Base-by-base conservation (phyloP, 352 stramenopile genomes). In the Phytophthora vignae region DNA sequence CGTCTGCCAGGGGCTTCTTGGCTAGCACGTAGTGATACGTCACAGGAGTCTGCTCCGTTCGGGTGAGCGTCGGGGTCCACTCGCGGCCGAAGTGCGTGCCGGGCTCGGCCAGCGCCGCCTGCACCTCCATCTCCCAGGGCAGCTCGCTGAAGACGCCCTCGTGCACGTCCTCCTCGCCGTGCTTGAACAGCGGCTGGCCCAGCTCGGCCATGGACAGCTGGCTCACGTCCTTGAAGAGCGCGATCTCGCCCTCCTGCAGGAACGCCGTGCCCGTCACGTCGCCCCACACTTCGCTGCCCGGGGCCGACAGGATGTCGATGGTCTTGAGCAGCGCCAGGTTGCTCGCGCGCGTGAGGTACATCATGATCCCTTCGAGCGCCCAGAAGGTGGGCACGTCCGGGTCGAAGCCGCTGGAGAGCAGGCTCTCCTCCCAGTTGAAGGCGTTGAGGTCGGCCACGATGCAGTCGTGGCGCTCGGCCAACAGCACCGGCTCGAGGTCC, bases 321-420 rank as follows among this genome's bases (percentile, higher is more conserved):
- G 73, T 81, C 61, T 88, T 88, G 15, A 91, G 52, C 12, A 91
- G 44, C 14, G 79, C 73, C 19, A 84, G 61, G 59, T 86, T 85
- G 63, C 60, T 79, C 14, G 76, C 71, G 14, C 63, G 60, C 0
- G 42, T 67, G 14, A 90, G 55, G 66, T 88, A 91, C 55, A 82
- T 80, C 46, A 88, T 74, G 56, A 90, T 50, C 0, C 81, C 83
- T 55, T 91, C 83, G 38, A 91, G 60, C 6, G 68, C 64, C 83
- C 83, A 91, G 55, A 88, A 90, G 27, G 83, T 91, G 7, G 77
- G 81, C 40, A 78, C 22, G 25, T 81, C 67, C 11, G 74, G 70
- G 46, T 90, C 50, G 38, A 91, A 91, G 1, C 78, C 73, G 6
- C 65, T 78, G 1, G 73, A 77, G 1, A 84, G 49, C 44, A 91